Base-by-base conservation (phyloP, 257 asterid genomes). In the Salvia rosmarinus region DNA sequence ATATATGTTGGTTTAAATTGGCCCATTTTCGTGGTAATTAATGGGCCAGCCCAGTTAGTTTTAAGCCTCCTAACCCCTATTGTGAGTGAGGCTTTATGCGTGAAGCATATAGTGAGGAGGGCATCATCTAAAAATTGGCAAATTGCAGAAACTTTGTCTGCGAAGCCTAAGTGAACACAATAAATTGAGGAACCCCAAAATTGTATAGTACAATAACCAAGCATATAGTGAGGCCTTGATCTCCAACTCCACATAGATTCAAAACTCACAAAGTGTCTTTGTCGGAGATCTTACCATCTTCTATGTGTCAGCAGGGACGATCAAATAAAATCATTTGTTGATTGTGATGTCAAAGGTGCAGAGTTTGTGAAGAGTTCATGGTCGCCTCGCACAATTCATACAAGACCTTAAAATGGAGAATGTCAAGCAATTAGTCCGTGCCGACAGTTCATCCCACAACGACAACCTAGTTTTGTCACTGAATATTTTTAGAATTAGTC, bases 41-140 rank as follows among this genome's bases (percentile, higher is more conserved):
- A 34, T 64, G 81, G 80, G 68, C 80, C 59, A 57, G 68, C 25
- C 80, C 80, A 62, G 13, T 46, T 46, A 14, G 2, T 0, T 44
- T 44, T 40, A 10, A 11, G 44, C 44, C 5, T 37, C 81, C 77
- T 59, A 79, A 65, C 17, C 63, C 61, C 39, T 12, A 4, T 56
- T 5, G 19, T 6, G 1, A n/a, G n/a, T n/a, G n/a, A n/a, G n/a
- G n/a, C n/a, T n/a, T n/a, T n/a, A n/a, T n/a, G n/a, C n/a, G n/a
- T n/a, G n/a, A n/a, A n/a, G n/a, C n/a, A n/a, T n/a, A n/a, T n/a
- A n/a, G n/a, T n/a, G n/a, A n/a, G n/a, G n/a, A n/a, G n/a, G n/a
- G n/a, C n/a, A n/a, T n/a, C n/a, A n/a, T n/a, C n/a, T n/a, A n/a
- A n/a, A n/a, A n/a, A n/a, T n/a, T n/a, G n/a, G n/a, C n/a, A n/a